Conservation (phyloP, 768 basidiomycete genomes). For the Leccinum obscurum region DNA sequence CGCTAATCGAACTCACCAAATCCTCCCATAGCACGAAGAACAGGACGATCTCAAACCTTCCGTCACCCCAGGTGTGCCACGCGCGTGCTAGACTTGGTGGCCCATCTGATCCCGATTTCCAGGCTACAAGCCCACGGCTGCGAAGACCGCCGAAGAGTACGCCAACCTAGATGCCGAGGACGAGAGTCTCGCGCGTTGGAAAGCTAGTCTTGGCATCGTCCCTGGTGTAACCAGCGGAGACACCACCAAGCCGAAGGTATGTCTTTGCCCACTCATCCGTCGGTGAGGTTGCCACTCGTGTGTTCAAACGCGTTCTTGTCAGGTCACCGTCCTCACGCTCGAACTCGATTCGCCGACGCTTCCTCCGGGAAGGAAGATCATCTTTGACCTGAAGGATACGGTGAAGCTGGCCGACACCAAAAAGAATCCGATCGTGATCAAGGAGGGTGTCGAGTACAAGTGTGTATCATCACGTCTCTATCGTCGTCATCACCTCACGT, state of each 20-base stretch:
- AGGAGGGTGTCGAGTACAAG: conserved; percentile 91
- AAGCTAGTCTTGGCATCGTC: conserved; percentile 86
- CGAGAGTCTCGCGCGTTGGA: conserved; percentile 94
- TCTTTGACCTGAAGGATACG: conserved; percentile 61
- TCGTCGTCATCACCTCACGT: conserved; percentile 5
- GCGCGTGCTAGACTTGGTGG: conserved; percentile 9
- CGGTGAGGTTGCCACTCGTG: conserved; percentile 21
- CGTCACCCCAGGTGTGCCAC: conserved; percentile 59
- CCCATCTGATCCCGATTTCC: conserved; percentile 23
- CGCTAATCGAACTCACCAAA: conserved; percentile 2
- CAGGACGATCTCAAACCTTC: conserved; percentile 70
- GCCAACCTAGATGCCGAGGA: conserved; percentile 85
- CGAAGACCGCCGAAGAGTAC: conserved; percentile 78
- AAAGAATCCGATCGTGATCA: conserved; percentile 78
- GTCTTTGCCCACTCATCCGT: neutral
- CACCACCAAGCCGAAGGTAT: conserved; percentile 66
- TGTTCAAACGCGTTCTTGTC: conserved; percentile 18
- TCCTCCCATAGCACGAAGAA: conserved; percentile 50
- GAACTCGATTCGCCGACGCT: conserved; percentile 80
- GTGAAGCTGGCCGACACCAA: conserved; percentile 53
- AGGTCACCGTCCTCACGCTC: conserved; percentile 75
- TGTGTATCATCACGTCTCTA: conserved; percentile 27
- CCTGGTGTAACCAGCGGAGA: conserved; percentile 43
- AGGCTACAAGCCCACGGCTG: conserved; percentile 77
- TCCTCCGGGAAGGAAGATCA: conserved; percentile 57